These are phyloP conservation scores for Ulvella scutata DNA, from an alignment of 139 green algal species.

Conservation along the genomic window DNA sequence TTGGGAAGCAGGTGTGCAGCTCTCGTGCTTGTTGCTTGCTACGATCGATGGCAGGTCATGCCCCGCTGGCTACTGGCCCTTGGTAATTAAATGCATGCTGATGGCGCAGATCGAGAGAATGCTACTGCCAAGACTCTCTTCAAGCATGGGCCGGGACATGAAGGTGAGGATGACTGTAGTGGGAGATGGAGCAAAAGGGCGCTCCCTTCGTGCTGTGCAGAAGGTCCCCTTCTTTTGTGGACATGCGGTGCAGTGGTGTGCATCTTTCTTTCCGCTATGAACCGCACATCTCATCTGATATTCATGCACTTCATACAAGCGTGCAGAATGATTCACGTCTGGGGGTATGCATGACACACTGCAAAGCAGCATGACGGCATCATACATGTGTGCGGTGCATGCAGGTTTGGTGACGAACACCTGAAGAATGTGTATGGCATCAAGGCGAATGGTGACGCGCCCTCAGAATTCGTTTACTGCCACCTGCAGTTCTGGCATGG, in stretches of 20 bases:
- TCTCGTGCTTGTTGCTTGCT: no score
- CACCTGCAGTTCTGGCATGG: neutral
- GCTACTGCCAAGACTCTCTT: no score
- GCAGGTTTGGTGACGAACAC: neutral
- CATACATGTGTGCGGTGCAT: neutral
- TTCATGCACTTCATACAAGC: neutral
- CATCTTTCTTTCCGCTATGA: neutral
- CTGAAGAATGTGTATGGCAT: neutral
- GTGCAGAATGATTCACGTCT: neutral
- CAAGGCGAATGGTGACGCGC: neutral
- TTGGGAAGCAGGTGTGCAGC: no score
- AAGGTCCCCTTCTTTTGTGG: neutral
- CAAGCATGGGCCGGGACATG: no score
- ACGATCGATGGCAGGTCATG: no score
- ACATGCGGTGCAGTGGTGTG: neutral
- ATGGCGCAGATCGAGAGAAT: no score
- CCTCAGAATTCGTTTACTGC: neutral
- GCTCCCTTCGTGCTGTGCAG: no score
- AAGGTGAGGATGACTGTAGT: no score
- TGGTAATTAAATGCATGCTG: no score
- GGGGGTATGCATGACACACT: neutral
- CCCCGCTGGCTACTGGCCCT: no score
- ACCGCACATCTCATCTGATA: neutral
- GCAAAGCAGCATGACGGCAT: neutral
- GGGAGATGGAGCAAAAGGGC: no score